Base-by-base conservation (phyloP, 2,329 filamentous ascomycete species). In the Diplodia seriata region DNA sequence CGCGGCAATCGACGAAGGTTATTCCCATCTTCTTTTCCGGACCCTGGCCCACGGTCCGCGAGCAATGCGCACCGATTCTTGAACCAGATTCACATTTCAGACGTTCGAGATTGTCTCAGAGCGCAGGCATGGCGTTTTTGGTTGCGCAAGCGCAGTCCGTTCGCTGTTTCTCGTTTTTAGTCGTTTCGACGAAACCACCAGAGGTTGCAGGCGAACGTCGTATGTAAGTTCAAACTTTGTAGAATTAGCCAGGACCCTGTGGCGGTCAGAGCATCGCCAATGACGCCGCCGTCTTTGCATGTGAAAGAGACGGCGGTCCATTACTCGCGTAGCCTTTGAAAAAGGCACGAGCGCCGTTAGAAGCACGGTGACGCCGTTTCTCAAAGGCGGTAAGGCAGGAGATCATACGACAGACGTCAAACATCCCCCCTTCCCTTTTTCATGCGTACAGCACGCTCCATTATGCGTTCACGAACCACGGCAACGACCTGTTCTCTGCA, bases 21-120 rank as follows among this genome's bases (percentile, higher is more conserved):
- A 59, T 43, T 43, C 40, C 15, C 40, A 15, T 20, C 20, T 15
- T 43, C 55, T 36, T 59, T 43, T 23, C 20, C 9, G 11, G 9
- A 29, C 20, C 36, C n/a, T 20, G 23, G 18, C 2, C 23, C 57
- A 49, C 31, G 54, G 53, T 57, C 63, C 31, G 6, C 20, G 38
- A 47, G 51, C 53, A 50, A 38, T 18, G 18, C 40, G 40, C 29
- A 31, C 31, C 31, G 43, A 57, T 43, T 43, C 31, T 38, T 33
- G 53, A 67, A 51, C 64, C 43, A 67, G 54, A 59, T 47, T 67
- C 64, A 40, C 26, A 67, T 47, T 59, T 59, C 43, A 57, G 64
- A 67, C 64, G 64, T 57, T 59, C 33, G 64, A 67, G 36, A 20
- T 40, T 67, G 54, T 57, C 43, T 38, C 29, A n/a, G 8, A 15